These are phyloP conservation scores for Trametes cubensis DNA, from an alignment of 768 basidiomycete species.

Conservation along the genomic window DNA sequence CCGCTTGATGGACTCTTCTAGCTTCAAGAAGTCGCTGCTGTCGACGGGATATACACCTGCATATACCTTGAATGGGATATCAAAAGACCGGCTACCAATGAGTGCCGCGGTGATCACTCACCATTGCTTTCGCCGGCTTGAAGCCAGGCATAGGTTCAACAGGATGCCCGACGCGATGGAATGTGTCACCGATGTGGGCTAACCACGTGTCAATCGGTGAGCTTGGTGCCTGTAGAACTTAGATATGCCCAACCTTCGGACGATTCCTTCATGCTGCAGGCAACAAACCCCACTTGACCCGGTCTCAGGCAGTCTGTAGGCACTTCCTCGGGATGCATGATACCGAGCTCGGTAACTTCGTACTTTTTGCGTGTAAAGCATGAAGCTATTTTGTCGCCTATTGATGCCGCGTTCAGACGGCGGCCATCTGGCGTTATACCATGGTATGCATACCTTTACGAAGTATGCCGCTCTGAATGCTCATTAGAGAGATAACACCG, in stretches of 20 bases:
- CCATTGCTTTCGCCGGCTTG: constrained; percentile 93
- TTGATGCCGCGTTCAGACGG: not conserved
- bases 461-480: constrained; percentile 76
- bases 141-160: constrained; percentile 90
- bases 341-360: constrained; percentile 85
- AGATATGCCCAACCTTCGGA: constrained; percentile 67
- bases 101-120: constrained; percentile 35
- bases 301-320: constrained; percentile 66
- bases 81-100: not conserved
- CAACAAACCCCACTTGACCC: constrained; percentile 86
- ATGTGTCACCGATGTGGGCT: constrained; percentile 95
- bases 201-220: not conserved
- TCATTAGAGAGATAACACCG: constrained; percentile 92
- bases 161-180: constrained; percentile 70
- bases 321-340: constrained; percentile 90
- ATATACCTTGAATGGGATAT: constrained; percentile 62
- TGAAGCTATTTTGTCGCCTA: constrained; percentile 90
- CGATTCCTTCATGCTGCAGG: constrained; percentile 98
- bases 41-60: constrained; percentile 95
- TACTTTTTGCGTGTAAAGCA: constrained; percentile 86
- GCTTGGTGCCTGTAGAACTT: not conserved
- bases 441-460: constrained; percentile 62
- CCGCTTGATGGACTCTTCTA: constrained; percentile 93
- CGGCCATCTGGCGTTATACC: not conserved
- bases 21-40: constrained; percentile 85